phyloP scores from a whole-genome alignment of 2,329 filamentous ascomycete genomes.

The Penicillium janthinellum region DNA sequence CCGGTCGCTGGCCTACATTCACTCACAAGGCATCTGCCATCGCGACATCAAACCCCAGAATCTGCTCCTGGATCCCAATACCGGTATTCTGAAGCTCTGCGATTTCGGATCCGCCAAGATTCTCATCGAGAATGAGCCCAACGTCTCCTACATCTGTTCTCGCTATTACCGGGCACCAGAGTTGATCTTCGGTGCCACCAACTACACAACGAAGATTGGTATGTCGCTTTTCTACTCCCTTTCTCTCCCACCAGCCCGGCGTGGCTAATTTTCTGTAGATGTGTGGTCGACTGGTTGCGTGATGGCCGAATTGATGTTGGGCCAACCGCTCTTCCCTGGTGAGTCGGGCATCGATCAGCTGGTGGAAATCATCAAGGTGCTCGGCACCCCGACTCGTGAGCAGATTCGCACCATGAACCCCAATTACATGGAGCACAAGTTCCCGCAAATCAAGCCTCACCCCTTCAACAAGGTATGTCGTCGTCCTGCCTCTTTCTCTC shows the following conservation, averaged over 20 bases:
- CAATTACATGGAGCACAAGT: slow-evolving; percentile 99
- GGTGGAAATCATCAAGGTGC: slow-evolving; percentile 98
- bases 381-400: slow-evolving; percentile 93
- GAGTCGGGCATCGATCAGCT: slow-evolving; percentile 98
- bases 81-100: slow-evolving; percentile 92
- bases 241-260: not conserved
- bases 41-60: slow-evolving; percentile 99
- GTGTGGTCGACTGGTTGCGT: slow-evolving; percentile 99
- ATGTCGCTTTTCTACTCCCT: slow-evolving; percentile 42
- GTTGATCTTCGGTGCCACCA: slow-evolving; percentile 97
- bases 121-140: slow-evolving; percentile 96
- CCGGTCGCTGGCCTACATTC: slow-evolving; percentile 96
- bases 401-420: slow-evolving; percentile 99
- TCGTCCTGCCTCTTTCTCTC: not conserved
- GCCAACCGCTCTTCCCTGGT: slow-evolving; percentile 94
- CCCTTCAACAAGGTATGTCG: slow-evolving; percentile 85
- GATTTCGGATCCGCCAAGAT: slow-evolving; percentile 99
- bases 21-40: slow-evolving; percentile 98
- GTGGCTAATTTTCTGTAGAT: slow-evolving; percentile 59
- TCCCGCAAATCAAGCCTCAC: slow-evolving; percentile 99
- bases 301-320: slow-evolving; percentile 99
- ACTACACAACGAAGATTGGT: slow-evolving; percentile 99
- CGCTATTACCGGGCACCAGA: slow-evolving; percentile 98
- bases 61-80: slow-evolving; percentile 85
- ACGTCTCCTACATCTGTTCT: slow-evolving; percentile 99